Evolutionary conservation across 345 rosid species (phyloP).

Genomic region (Pelargonium nanum): DNA sequence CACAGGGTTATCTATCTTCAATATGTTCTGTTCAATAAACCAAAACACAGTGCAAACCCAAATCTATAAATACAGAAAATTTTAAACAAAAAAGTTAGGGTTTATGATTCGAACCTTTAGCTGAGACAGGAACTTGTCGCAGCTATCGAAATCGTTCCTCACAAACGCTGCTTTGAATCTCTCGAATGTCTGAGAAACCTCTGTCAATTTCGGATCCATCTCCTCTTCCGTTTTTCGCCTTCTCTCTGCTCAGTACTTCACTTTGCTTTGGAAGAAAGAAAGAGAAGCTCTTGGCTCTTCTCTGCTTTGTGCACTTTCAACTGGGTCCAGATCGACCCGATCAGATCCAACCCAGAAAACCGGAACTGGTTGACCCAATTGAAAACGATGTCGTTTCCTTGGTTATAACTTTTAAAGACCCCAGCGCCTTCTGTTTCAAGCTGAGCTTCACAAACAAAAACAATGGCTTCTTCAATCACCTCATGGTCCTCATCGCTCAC

Average conservation of each 20-base stretch:
- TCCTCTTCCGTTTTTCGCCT: constrained; percentile 9
- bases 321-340: neutral
- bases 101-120: constrained; percentile 56
- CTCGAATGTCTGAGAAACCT: constrained; percentile 75
- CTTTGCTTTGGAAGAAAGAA: neutral
- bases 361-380: too few species aligned
- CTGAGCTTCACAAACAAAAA: neutral
- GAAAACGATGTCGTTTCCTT: neutral
- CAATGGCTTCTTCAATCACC: constrained; percentile 41
- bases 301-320: neutral
- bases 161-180: constrained; percentile 72
- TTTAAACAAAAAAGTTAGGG: constrained; percentile 18
- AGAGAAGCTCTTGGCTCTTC: neutral
- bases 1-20: neutral
- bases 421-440: too few species aligned
- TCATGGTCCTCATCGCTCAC: constrained; percentile 15
- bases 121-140: constrained; percentile 52
- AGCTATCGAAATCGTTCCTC: constrained; percentile 53
- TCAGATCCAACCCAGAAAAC: too few species aligned
- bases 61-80: neutral
- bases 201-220: constrained; percentile 84
- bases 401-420: too few species aligned
- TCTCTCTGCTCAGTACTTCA: neutral
- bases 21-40: neutral
- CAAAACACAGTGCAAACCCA: neutral